phyloP scores from a whole-genome alignment of 2,329 filamentous ascomycete species.

The Cladosporium sp. region DNA sequence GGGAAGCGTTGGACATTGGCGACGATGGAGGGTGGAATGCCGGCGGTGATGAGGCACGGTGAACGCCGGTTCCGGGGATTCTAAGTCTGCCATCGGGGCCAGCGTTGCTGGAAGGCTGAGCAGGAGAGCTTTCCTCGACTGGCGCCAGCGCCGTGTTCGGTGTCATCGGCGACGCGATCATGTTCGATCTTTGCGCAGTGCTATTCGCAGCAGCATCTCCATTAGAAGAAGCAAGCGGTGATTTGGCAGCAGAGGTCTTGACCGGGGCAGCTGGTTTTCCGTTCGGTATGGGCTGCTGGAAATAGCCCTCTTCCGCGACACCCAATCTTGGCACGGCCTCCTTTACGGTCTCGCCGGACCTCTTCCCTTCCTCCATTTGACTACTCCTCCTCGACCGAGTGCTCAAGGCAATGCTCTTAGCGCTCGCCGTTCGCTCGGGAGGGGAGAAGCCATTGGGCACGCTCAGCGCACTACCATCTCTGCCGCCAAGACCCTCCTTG shows the following conservation, averaged over 20 bases:
- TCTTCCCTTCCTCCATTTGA: conserved; percentile 26
- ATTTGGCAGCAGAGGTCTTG: conserved; percentile 25
- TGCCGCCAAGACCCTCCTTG: conserved; percentile 32
- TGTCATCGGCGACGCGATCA: conserved; percentile 20
- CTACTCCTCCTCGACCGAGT: conserved; percentile 26
- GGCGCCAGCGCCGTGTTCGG: conserved; percentile 23
- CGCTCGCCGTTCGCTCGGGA: conserved; percentile 25
- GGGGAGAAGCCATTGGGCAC: conserved; percentile 21
- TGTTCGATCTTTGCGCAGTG: conserved; percentile 18
- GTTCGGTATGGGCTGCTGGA: conserved; percentile 35
- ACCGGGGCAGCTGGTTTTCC: conserved; percentile 33
- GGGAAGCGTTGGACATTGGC: conserved; percentile 53
- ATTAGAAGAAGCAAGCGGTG: conserved; percentile 13
- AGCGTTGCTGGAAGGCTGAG: conserved; percentile 13
- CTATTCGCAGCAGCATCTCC: conserved; percentile 16
- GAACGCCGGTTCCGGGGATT: conserved; percentile 21
- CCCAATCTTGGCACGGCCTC: conserved; percentile 23
- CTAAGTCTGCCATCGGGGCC: conserved; percentile 23
- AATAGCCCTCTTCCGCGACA: conserved; percentile 44
- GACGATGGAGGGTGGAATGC: conserved; percentile 30
- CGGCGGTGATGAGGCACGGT: conserved; percentile 35
- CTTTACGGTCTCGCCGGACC: conserved; percentile 25
- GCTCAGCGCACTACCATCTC: conserved; percentile 26
- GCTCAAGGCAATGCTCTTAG: conserved; percentile 35
- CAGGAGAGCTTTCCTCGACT: conserved; percentile 26